A percentile compares a stretch with the other conserved stretches of the same genome.
phyloP scores from a whole-genome alignment of 164 flowering plant species.

The Sextonia rubra region DNA sequence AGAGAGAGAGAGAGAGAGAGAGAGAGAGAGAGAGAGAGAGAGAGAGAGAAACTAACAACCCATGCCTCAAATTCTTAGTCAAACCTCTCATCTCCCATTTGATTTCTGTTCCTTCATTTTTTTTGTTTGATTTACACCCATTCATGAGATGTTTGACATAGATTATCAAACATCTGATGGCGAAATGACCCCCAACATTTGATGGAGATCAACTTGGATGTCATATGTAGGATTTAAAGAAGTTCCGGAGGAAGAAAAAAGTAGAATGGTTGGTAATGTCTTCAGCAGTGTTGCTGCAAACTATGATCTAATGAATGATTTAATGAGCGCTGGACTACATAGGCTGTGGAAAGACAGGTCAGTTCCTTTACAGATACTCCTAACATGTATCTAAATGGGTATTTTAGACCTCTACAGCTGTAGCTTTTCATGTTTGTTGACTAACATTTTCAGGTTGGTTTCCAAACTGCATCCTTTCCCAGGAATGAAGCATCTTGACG shows the following conservation, averaged over 20 bases:
- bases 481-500: constrained; percentile 99
- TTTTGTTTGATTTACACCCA: too few species aligned
- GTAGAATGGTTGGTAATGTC: constrained; percentile 74
- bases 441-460: constrained; percentile 52
- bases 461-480: constrained; percentile 81
- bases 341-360: constrained; percentile 98
- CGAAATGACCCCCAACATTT: background rate
- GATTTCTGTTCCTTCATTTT: too few species aligned
- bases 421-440: constrained; percentile 2
- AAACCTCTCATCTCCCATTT: too few species aligned
- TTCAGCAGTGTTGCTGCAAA: constrained; percentile 84
- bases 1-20: too few species aligned
- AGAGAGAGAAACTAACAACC: too few species aligned
- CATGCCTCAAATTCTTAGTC: too few species aligned
- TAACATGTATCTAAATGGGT: background rate
- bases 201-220: background rate
- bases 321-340: constrained; percentile 94
- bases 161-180: too few species aligned
- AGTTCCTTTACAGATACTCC: constrained; percentile 9
- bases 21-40: too few species aligned
- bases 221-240: constrained; percentile 73
- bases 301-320: constrained; percentile 96
- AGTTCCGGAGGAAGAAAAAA: constrained; percentile 85
- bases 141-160: too few species aligned
- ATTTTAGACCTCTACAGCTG: background rate